phyloP scores from a whole-genome alignment of 2,329 filamentous ascomycete genomes.

The Claviceps arundinis region DNA sequence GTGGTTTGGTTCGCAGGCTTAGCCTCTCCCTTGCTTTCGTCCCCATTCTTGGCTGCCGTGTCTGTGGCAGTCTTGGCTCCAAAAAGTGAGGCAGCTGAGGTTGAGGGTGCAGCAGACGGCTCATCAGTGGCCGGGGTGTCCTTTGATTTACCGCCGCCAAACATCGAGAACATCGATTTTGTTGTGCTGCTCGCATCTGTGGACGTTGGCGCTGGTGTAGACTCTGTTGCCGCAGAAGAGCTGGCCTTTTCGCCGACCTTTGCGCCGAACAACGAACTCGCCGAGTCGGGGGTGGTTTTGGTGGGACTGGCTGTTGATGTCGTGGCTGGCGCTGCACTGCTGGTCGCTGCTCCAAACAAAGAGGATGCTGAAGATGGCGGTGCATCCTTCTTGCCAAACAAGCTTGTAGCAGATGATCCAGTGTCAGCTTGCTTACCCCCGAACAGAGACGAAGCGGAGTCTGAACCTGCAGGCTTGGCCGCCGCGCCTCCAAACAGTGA shows the following conservation, averaged over 20 bases:
- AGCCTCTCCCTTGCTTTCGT: constrained; percentile 13
- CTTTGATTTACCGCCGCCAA: constrained; percentile 10
- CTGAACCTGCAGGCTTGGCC: constrained; percentile 10
- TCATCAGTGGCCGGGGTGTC: constrained; percentile 17
- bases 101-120: constrained; percentile 13
- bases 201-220: constrained; percentile 12
- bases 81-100: constrained; percentile 15
- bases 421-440: constrained; percentile 15
- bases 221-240: constrained; percentile 17
- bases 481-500: constrained; percentile 14
- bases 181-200: constrained; percentile 3
- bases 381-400: constrained; percentile 13
- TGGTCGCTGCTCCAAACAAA: constrained; percentile 14
- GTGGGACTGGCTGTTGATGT: constrained; percentile 13
- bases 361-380: constrained; percentile 10
- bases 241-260: constrained; percentile 24
- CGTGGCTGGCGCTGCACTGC: constrained; percentile 9
- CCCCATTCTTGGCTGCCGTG: constrained; percentile 8
- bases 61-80: constrained; percentile 21
- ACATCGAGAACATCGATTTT: constrained; percentile 9
- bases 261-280: constrained; percentile 24
- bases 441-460: constrained; percentile 15
- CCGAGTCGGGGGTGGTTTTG: constrained; percentile 12
- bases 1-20: constrained; percentile 18
- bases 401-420: constrained; percentile 9